A percentile compares a stretch with the other conserved stretches of the same genome.
Evolutionary conservation across 2,329 filamentous ascomycete species (phyloP).

Genomic region (Verruconis gallopava): DNA sequence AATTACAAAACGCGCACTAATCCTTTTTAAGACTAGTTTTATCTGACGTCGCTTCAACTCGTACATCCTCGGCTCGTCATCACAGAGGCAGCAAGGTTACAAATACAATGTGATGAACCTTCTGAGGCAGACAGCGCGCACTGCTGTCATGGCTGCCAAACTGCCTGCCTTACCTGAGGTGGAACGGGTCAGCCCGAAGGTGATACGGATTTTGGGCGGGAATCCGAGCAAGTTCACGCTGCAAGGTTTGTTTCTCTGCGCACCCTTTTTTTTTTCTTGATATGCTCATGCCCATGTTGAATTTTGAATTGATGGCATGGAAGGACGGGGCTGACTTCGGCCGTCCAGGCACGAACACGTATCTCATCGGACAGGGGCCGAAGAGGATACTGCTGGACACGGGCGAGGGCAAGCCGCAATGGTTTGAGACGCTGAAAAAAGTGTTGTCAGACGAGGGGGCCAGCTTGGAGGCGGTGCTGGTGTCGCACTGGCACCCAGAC

Average conservation of each 20-base stretch:
- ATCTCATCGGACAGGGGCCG: conserved; percentile 67
- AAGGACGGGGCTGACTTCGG: no score
- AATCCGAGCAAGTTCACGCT: conserved; percentile 75
- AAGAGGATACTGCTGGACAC: conserved; percentile 77
- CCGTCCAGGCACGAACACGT: conserved; percentile 83
- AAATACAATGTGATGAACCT: background rate
- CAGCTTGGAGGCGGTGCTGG: conserved; percentile 52
- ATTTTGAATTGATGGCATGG: no score
- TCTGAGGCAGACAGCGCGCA: conserved; percentile 2
- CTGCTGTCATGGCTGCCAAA: conserved; percentile 13
- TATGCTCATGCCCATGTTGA: no score
- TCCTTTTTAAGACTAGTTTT: no score
- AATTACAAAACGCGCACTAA: no score
- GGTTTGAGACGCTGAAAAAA: conserved; percentile 52
- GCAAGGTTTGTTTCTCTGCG: conserved; percentile 36
- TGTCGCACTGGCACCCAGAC: conserved; percentile 90
- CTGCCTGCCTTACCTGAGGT: conserved; percentile 57
- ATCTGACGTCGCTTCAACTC: no score
- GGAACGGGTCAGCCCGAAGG: conserved; percentile 61
- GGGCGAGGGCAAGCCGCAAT: conserved; percentile 65
- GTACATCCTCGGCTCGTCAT: background rate
- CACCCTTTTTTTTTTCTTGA: conserved; percentile 3
- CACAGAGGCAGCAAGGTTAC: background rate
- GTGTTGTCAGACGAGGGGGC: conserved; percentile 57
- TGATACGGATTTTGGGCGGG: conserved; percentile 74